phyloP scores from a whole-genome alignment of 352 stramenopile genomes.

The Phytophthora fragariae region DNA sequence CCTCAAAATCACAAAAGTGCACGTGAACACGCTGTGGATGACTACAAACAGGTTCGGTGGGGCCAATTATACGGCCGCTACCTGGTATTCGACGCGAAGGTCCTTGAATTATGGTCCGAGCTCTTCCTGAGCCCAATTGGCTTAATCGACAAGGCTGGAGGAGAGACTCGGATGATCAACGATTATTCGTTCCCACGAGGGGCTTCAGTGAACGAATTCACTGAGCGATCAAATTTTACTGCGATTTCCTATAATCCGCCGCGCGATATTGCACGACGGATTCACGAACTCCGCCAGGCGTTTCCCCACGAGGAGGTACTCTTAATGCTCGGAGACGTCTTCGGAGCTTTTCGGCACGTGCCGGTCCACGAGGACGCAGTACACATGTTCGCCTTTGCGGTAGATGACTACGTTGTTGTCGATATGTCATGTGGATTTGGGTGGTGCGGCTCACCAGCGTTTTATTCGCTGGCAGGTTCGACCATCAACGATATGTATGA shows the following conservation, averaged over 20 bases:
- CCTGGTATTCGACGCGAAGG: slow-evolving; percentile 4
- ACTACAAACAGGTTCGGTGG: slow-evolving; percentile 13
- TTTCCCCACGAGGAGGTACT: slow-evolving; percentile 4
- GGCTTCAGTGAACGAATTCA: slow-evolving; percentile 29
- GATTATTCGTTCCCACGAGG: slow-evolving; percentile 23
- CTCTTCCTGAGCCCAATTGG: slow-evolving; percentile 24
- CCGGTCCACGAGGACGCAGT: too few species aligned
- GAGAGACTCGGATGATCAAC: slow-evolving; percentile 19
- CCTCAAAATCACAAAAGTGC: neutral
- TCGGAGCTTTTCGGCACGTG: slow-evolving; percentile 41
- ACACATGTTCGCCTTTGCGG: slow-evolving; percentile 30
- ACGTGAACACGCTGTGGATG: too few species aligned
- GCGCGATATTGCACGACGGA: slow-evolving; percentile 27
- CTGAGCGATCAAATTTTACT: slow-evolving; percentile 4
- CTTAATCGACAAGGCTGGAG: neutral
- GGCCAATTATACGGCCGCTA: slow-evolving; percentile 4
- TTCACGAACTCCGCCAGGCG: slow-evolving; percentile 10
- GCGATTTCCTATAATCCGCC: slow-evolving; percentile 20
- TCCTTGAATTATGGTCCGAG: neutral
- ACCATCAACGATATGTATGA: slow-evolving; percentile 31
- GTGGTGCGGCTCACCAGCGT: neutral
- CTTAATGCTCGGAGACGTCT: slow-evolving; percentile 37
- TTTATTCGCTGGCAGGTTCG: slow-evolving; percentile 19
- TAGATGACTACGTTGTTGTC: slow-evolving; percentile 28
- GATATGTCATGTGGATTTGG: too few species aligned